Evolutionary conservation across 371 early-diverging fungal genomes (phyloP).

Genomic region (Fennellomyces sp.): DNA sequence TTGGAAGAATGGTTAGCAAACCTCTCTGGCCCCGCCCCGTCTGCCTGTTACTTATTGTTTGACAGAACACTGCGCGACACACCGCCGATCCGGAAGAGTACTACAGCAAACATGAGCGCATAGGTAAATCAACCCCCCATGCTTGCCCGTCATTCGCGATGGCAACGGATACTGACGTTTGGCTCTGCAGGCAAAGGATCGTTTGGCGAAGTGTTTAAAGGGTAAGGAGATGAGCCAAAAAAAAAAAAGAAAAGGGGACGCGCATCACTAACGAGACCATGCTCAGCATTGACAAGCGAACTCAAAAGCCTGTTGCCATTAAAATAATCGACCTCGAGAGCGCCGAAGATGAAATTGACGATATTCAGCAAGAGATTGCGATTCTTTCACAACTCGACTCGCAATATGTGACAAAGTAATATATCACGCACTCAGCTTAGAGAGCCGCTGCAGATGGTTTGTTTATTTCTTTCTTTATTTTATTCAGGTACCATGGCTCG

Average conservation of each 20-base stretch:
- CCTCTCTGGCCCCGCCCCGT: no score
- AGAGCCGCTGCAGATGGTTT: not conserved
- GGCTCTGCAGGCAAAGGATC: slow-evolving; percentile 78
- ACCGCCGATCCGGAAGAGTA: slow-evolving; percentile 61
- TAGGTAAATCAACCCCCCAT: slow-evolving; percentile 43
- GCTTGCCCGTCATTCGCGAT: not conserved
- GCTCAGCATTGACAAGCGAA: slow-evolving; percentile 73
- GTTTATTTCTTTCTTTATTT: slow-evolving; percentile 5
- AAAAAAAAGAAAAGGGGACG: not conserved
- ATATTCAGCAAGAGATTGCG: slow-evolving; percentile 96
- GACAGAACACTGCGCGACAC: slow-evolving; percentile 33
- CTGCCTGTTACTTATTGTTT: not conserved
- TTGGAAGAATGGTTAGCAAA: not conserved
- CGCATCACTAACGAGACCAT: slow-evolving; percentile 1
- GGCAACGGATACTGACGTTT: no score
- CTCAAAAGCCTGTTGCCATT: slow-evolving; percentile 85
- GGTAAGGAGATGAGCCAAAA: slow-evolving; percentile 53
- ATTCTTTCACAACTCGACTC: slow-evolving; percentile 96
- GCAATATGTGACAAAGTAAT: slow-evolving; percentile 85
- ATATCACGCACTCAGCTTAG: not conserved
- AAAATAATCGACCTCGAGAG: slow-evolving; percentile 92
- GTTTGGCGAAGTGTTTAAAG: slow-evolving; percentile 91
- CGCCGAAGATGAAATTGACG: slow-evolving; percentile 97
- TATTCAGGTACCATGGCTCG: slow-evolving; percentile 74
- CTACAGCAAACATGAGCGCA: slow-evolving; percentile 71